Conservation (phyloP, 768 basidiomycete species). For the Mycena floridula region DNA sequence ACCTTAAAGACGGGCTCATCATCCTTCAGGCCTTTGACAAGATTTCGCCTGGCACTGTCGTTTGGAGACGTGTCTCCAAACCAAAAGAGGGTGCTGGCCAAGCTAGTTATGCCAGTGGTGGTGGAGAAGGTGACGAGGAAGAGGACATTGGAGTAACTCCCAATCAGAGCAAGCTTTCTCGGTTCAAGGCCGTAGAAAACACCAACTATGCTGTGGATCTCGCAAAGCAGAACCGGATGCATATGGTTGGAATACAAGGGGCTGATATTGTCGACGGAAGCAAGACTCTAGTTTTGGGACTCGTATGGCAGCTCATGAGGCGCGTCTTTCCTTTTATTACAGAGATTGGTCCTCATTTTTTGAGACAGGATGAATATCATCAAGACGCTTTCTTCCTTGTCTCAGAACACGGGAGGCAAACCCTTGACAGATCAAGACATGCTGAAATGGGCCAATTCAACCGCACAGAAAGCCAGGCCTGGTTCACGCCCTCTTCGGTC, state of each 20-base stretch:
- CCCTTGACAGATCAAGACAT: conserved; percentile 92
- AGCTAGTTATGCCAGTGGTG: conserved; percentile 28
- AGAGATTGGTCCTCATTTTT: too few relatives aligned
- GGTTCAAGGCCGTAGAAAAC: conserved; percentile 98
- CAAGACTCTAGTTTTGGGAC: conserved; percentile 88
- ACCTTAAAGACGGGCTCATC: conserved; percentile 85
- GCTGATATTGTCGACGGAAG: conserved; percentile 94
- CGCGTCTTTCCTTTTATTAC: conserved; percentile 22
- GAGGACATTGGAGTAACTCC: conserved; percentile 80
- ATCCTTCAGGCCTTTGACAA: conserved; percentile 98
- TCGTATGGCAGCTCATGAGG: conserved; percentile 99
- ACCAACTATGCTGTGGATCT: conserved; percentile 95
- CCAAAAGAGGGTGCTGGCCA: conserved; percentile 63
- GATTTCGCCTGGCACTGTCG: conserved; percentile 84
- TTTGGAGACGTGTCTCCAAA: conserved; percentile 95
- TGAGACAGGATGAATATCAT: conserved; percentile 74
- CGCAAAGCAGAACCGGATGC: conserved; percentile 89
- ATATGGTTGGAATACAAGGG: conserved; percentile 95
- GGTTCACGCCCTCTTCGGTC: conserved; percentile 66
- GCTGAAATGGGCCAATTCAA: conserved; percentile 92
- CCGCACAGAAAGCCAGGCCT: conserved; percentile 67
- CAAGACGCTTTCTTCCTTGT: conserved; percentile 78
- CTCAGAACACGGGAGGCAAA: conserved; percentile 60
- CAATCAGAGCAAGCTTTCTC: conserved; percentile 78
- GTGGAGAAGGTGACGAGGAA: conserved; percentile 46